Base-by-base conservation (phyloP, 495 filamentous ascomycete genomes). In the Tuber melanosporum region DNA sequence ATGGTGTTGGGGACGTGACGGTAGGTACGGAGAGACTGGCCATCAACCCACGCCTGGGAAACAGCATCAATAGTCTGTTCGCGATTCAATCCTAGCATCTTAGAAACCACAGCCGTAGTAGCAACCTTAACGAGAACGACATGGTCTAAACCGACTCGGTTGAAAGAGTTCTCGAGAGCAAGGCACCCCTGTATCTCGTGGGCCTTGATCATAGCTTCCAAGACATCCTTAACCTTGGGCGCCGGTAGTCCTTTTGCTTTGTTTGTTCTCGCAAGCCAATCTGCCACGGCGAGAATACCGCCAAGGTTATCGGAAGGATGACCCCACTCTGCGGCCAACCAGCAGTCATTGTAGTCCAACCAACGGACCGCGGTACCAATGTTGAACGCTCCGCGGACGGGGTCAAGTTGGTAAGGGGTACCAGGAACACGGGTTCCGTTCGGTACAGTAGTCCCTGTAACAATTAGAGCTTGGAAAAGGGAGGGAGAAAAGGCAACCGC, bases 291-390 rank as follows among this genome's bases (percentile, higher is more conserved):
- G 47, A 99, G 88, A 81, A 98, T 98, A 84, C 93, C 95, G 74
- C 95, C 95, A 74, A 98, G 86, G 87, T 98, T 98, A 87, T 98
- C 95, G 3, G 93, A 97, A 70, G 95, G 95, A 83, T 99, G 95
- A 70, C 95, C 95, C 95, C 95, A 99, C 87, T 99, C 95, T 74
- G 95, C 95, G 22, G 95, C 95, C 75, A 99, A 87, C 96, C 95
- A 99, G 89, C 95, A 98, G 88, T 99, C 95, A 84, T 99, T 99
- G 90, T 98, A 99, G 85, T 99, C 95, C 74, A 99, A 90, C 95
- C 95, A 99, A 80, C 95, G 89, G 86, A 99, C 97, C 91, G 95
- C 96, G 78, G 96, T 91, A 76, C 95, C 95, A 76, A 99, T 98
- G 88, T 99, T 98, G 89, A 99, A 99, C 74, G 95, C 95, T 66